Conservation (phyloP, 2,329 filamentous ascomycete genomes). For the Fusarium irregulare region DNA sequence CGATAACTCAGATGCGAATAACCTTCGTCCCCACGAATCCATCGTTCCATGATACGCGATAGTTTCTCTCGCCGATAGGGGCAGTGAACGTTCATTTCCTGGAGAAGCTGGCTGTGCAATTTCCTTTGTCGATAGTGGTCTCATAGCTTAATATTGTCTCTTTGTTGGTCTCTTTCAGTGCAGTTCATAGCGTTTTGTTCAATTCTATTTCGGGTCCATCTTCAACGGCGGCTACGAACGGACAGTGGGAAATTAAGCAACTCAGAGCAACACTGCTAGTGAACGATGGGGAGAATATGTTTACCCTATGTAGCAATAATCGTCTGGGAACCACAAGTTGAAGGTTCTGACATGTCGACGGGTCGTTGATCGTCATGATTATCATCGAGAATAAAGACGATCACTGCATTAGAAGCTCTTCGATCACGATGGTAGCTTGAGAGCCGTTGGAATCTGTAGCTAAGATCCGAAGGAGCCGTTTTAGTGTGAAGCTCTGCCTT, state of each 20-base stretch:
- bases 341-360: neutral
- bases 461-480: neutral
- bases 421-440: constrained; percentile 11
- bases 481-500: constrained; percentile 3
- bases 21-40: neutral
- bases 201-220: constrained; percentile 32
- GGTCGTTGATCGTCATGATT: constrained; percentile 11
- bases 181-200: constrained; percentile 10
- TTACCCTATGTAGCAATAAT: neutral
- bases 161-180: neutral
- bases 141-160: neutral
- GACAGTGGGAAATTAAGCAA: constrained; percentile 12
- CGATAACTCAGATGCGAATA: constrained; percentile 16
- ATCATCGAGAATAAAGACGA: neutral
- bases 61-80: neutral
- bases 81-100: constrained; percentile 12
- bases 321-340: constrained; percentile 3
- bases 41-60: neutral
- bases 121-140: neutral
- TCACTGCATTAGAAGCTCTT: constrained; percentile 11
- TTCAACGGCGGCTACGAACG: neutral
- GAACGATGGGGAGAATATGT: neutral
- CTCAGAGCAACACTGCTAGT: constrained; percentile 2
- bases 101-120: constrained; percentile 3
- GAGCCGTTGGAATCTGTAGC: constrained; percentile 3